These are phyloP conservation scores for Suillus placidus DNA, from an alignment of 768 basidiomycete genomes.

Conservation along the genomic window DNA sequence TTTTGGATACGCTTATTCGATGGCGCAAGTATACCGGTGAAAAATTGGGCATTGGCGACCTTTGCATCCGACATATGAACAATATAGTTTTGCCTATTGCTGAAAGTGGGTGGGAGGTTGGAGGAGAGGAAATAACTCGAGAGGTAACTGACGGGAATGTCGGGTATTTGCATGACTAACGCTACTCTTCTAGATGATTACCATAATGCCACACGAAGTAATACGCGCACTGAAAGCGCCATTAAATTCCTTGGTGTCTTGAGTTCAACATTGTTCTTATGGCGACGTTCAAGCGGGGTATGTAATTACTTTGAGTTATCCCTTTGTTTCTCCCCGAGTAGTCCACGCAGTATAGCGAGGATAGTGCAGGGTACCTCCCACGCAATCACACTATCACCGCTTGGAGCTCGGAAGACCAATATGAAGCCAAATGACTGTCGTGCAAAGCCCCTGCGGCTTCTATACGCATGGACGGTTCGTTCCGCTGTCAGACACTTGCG, in stretches of 20 bases:
- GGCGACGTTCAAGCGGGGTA: conserved; percentile 3
- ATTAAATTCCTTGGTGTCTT: conserved; percentile 13
- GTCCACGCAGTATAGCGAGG: conserved; percentile 30
- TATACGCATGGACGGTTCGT: conserved; percentile 54
- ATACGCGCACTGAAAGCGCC: conserved; percentile 23
- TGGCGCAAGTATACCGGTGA: conserved; percentile 79
- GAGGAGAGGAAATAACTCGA: conserved; percentile 65
- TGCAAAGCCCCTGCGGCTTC: conserved; percentile 19
- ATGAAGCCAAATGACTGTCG: conserved; percentile 62
- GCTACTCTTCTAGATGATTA: conserved; percentile 23
- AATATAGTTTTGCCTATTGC: conserved; percentile 67
- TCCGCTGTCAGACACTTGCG: conserved; percentile 61
- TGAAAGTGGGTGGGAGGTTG: conserved; percentile 83
- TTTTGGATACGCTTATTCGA: conserved; percentile 69
- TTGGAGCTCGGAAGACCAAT: conserved; percentile 43
- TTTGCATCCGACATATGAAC: conserved; percentile 59
- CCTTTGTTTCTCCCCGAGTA: conserved; percentile 24
- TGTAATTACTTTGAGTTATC: conserved; percentile 7
- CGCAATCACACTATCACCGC: conserved; percentile 42
- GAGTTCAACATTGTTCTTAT: conserved; percentile 17
- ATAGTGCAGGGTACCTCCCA: conserved; percentile 38
- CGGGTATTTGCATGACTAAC: conserved; percentile 1
- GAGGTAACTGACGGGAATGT: conserved; percentile 48
- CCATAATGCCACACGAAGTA: conserved; percentile 29
- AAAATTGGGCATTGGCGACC: conserved; percentile 53